These are phyloP conservation scores for Parmelia sp. DNA, from an alignment of 495 filamentous ascomycete genomes.

Conservation along the genomic window DNA sequence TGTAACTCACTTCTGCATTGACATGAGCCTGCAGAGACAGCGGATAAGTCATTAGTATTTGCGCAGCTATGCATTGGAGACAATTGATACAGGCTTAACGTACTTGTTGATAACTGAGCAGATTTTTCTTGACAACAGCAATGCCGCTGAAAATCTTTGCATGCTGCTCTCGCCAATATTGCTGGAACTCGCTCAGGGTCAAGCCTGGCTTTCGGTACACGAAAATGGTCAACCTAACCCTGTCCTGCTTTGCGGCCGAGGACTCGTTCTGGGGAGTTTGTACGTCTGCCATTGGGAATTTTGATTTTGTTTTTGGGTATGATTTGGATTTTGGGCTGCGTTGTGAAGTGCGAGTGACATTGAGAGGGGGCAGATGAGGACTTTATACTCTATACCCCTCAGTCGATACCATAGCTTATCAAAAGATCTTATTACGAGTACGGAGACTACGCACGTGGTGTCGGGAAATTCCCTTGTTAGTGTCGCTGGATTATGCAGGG, in stretches of 20 bases:
- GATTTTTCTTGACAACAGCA: slow-evolving; percentile 15
- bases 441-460: neutral
- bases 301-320: neutral
- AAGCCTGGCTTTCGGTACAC: slow-evolving; percentile 18
- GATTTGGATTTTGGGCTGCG: neutral
- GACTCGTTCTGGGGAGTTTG: neutral
- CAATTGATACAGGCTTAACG: neutral
- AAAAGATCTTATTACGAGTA: neutral
- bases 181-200: slow-evolving; percentile 20
- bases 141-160: slow-evolving; percentile 11
- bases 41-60: neutral
- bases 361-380: neutral
- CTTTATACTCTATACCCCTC: no score
- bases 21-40: slow-evolving; percentile 6
- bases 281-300: slow-evolving; percentile 6
- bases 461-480: no score
- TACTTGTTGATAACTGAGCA: slow-evolving; percentile 20
- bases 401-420: neutral
- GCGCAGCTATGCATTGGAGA: neutral
- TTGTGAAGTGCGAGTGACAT: neutral
- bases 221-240: slow-evolving; percentile 11
- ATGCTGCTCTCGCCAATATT: slow-evolving; percentile 13
- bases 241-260: neutral
- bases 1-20: neutral
- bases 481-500: neutral